Evolutionary conservation across 2,329 filamentous ascomycete genomes (phyloP), one percentile per base, ranked within the genome.

Genomic region (Cladosporium sp.): DNA sequence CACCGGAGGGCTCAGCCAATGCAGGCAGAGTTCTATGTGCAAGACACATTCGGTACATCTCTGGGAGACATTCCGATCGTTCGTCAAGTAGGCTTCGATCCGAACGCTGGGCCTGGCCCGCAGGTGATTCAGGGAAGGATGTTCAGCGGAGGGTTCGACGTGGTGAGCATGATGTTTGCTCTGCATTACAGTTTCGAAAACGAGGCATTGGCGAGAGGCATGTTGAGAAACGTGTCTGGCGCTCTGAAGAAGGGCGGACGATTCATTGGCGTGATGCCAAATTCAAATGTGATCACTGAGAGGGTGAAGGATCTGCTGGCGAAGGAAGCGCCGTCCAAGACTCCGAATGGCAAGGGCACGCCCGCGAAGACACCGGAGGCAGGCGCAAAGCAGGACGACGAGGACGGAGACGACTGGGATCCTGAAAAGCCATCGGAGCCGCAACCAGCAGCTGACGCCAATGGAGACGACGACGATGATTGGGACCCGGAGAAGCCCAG

Each of bases 161-260:
- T 97, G 37, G 92, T 99, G 56, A 90, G 86, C 65, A 96, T 96
- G 82, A 99, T 99, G 93, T 99, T 99, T 70, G 95, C 90, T 63
- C 93, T 99, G 84, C 93, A 99, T 72, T 99, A 99, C 68, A 91
- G 93, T 5, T 99, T 97, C 61, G 93, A 97, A 73, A 89, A 78
- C 47, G 92, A 99, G 68, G 81, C 83, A 42, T 95, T 96, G 69
- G 89, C 92, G 2, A 83, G 89, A 39, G 88, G 83, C 56, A 97
- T 99, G 93, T 78, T 99, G 50, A 82, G 84, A 62, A 99, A 99
- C 64, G 92, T 99, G 3, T 86, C 93, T 0, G 88, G 90, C 1
- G 82, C 88, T 2, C 71, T 99, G 62, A 96, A 92, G 69, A 96
- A 97, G 67, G 93, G 93, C 19, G 93, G 93, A 1, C 84, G 90